Evolutionary conservation across 805 yeast genomes (phyloP), one percentile per base, ranked within the genome.

Genomic region (Myxozyma mucilagina): DNA sequence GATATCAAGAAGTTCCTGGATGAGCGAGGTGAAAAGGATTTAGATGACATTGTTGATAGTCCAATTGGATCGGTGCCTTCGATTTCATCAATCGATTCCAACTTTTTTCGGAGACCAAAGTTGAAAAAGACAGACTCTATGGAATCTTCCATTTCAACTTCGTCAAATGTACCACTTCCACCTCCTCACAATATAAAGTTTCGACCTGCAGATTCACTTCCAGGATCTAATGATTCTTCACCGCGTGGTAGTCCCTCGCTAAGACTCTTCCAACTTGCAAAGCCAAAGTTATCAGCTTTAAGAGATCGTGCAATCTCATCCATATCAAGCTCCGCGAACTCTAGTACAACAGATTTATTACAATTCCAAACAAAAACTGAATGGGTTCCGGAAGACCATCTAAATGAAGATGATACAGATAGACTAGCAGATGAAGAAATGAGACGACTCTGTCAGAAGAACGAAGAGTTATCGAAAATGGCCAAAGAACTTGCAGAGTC

Each of bases 361-460:
- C 57, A 53, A 32, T 36, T 53, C 36, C 57, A 45, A 16, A 35
- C 41, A 34, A 49, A 53, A 16, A 48, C 56, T 2, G 65, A 51
- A 32, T 60, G 59, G 54, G 52, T 51, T 13, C 59, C 59, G 9
- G 67, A 63, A 34, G 8, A 43, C 1, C 41, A 32, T 24, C 48
- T 63, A 10, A 48, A 13, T n/a, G 41, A 35, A 29, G 67, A 63
- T 41, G 60, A n/a, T 2, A 42, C 18, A 18, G 65, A 63, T 36
- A 18, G 41, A 7, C 43, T 56, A 3, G 67, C 67, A 3, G 67
- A 63, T 20, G 53, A 51, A 31, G 65, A 63, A 36, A 61, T 63
- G 52, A 32, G 49, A 14, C 47, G 18, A n/a, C 54, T 63, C 20
- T 63, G 58, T n/a, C 18, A 39, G 2, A 10, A 42, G 32, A 53